Evolutionary conservation across 2,329 filamentous ascomycete species (phyloP).

Genomic region (Talaromyces sp.): DNA sequence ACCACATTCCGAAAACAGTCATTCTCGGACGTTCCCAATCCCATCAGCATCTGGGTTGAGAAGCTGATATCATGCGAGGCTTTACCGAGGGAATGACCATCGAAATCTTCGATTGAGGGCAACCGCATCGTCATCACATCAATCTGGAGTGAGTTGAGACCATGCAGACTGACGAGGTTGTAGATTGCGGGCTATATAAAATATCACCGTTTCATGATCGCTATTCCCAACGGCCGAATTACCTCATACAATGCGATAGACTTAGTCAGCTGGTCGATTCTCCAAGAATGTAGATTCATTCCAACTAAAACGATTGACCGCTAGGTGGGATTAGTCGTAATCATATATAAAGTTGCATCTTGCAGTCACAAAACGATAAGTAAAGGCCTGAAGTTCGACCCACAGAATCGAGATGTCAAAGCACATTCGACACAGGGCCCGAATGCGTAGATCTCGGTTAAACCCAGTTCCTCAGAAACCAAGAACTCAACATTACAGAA

Average conservation of each 20-base stretch:
- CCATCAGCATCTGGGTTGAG: conserved; percentile 1
- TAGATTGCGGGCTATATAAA: not conserved
- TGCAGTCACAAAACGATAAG: not conserved
- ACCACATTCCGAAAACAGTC: conserved; percentile 30
- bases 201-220: not conserved
- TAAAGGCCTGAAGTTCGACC: not conserved
- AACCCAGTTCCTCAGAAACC: not conserved
- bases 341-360: not conserved
- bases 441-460: conserved; percentile 8
- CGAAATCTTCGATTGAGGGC: conserved; percentile 13
- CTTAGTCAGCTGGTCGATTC: not conserved
- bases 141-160: not conserved
- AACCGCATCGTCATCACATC: conserved; percentile 16
- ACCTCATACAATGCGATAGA: not conserved
- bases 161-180: not conserved
- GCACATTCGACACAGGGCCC: not conserved
- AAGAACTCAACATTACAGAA: conserved; percentile 2
- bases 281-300: not conserved
- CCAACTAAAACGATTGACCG: not conserved
- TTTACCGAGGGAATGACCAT: conserved; percentile 12
- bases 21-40: conserved; percentile 19
- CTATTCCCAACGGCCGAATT: not conserved
- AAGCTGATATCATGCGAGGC: conserved; percentile 15
- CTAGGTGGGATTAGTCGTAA: not conserved
- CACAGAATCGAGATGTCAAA: conserved; percentile 9